Percentiles rank a stretch among this genome's conserved stretches.
Conservation (phyloP, 352 stramenopile species). For the Chrysophaeum taylorii region DNA sequence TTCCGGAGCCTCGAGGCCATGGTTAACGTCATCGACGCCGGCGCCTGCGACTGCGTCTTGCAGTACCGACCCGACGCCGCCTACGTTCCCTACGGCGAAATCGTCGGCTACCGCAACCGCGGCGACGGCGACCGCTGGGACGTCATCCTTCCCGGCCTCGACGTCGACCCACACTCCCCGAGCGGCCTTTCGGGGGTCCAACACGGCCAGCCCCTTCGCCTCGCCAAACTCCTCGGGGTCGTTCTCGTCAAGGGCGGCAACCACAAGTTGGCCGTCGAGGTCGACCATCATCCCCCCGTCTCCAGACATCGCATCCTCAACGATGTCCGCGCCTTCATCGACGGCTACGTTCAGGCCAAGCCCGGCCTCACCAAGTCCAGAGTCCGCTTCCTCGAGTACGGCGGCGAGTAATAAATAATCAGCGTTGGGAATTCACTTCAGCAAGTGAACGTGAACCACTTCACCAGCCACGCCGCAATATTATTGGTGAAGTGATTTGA, state of each 20-base stretch:
- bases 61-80: background rate
- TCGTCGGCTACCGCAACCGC: constrained; percentile 14
- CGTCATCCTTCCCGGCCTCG: constrained; percentile 2
- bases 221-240: background rate
- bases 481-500: too few relatives aligned
- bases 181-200: too few relatives aligned
- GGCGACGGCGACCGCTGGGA: constrained; percentile 13
- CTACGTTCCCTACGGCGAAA: constrained; percentile 9
- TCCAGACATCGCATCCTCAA: background rate
- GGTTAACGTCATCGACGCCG: background rate
- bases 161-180: background rate
- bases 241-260: constrained; percentile 15
- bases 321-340: background rate
- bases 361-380: background rate
- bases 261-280: constrained; percentile 12
- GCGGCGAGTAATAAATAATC: too few relatives aligned
- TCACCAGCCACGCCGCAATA: too few relatives aligned
- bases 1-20: constrained; percentile 14
- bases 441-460: too few relatives aligned
- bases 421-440: too few relatives aligned
- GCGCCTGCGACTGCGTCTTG: background rate
- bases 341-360: background rate
- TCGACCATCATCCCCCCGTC: background rate
- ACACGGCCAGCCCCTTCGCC: background rate
- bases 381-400: constrained; percentile 11